A percentile compares a stretch with the other conserved stretches of the same genome.
Conservation (phyloP, 2,329 filamentous ascomycete species). For the Xylaria sp. region DNA sequence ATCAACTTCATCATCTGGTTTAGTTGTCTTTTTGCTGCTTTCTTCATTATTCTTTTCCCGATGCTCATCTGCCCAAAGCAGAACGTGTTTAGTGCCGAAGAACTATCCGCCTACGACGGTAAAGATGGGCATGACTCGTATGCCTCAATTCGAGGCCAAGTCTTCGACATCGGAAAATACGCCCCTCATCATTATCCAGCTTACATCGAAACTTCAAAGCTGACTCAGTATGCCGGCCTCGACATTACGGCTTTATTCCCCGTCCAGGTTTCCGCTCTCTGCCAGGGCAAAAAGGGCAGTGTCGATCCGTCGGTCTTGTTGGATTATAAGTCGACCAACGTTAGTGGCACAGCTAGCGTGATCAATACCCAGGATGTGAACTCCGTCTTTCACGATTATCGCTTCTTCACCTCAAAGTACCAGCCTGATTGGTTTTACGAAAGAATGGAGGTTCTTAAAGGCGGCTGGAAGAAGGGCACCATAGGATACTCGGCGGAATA, state of each 20-base stretch:
- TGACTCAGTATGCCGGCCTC: conserved; percentile 82
- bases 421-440: conserved; percentile 93
- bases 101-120: conserved; percentile 77
- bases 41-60: conserved; percentile 91
- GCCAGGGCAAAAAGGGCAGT: conserved; percentile 72
- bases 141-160: conserved; percentile 83
- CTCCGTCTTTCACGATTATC: conserved; percentile 89
- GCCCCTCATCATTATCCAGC: conserved; percentile 79
- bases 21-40: conserved; percentile 75
- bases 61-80: conserved; percentile 88
- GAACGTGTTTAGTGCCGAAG: conserved; percentile 79
- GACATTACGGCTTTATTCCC: conserved; percentile 93
- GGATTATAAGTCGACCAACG: conserved; percentile 80
- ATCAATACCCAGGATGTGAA: conserved; percentile 74
- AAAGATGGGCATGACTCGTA: conserved; percentile 69
- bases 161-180: conserved; percentile 81
- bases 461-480: conserved; percentile 83
- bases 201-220: conserved; percentile 61
- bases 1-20: conserved; percentile 99
- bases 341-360: conserved; percentile 68
- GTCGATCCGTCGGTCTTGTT: conserved; percentile 77
- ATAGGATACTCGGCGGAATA: conserved; percentile 84
- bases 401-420: conserved; percentile 78
- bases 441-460: conserved; percentile 78
- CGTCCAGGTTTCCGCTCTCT: conserved; percentile 90